Evolutionary conservation across 129 eudicot species (phyloP), one percentile per base, ranked within the genome.

Genomic region (Dittrichia graveolens): DNA sequence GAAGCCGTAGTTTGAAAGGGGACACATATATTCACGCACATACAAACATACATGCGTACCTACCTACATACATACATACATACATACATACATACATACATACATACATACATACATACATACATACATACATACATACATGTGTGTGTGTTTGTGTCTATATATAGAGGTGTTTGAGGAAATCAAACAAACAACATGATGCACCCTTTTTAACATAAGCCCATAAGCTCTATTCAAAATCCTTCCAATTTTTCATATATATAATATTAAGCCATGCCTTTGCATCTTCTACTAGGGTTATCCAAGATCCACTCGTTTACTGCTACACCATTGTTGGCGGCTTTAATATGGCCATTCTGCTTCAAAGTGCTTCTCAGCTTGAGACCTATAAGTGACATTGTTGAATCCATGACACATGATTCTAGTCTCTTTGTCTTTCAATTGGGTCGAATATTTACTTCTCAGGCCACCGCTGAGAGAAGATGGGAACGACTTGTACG

Each of bases 341-440:
- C 76, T 62, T 74, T 88, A 61, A 39, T 88, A 4, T 82, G 87
- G 85, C 94, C 94, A 2, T 88, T 82, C 52, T 44, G 77, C 14
- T 72, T 85, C 8, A 88, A 79, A 65, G 7, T 85, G 8, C 59
- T 76, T 74, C 65, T 78, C 40, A 77, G 41, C 8, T 50, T 87
- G n/a, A 61, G 81, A 45, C 87, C 87, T 4, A 49, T 84, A 34
- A 74, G 69, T n/a, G 67, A 75, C 44, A 65, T 64, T 10, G 12
- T 61, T 64, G 37, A 14, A 2, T 66, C 75, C 14, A 54, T 83
- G 9, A 4, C 67, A 2, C 31, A 74, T 5, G 62, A 81, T 19
- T 37, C 79, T 5, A 77, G 81, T 60, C 79, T 88, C 55, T 88
- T 84, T 45, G 42, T 84, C 12, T 88, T 88, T 47, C 93, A 65